phyloP scores from a whole-genome alignment of 2,329 filamentous ascomycete species.

The Chrysosporium queenslandicum region DNA sequence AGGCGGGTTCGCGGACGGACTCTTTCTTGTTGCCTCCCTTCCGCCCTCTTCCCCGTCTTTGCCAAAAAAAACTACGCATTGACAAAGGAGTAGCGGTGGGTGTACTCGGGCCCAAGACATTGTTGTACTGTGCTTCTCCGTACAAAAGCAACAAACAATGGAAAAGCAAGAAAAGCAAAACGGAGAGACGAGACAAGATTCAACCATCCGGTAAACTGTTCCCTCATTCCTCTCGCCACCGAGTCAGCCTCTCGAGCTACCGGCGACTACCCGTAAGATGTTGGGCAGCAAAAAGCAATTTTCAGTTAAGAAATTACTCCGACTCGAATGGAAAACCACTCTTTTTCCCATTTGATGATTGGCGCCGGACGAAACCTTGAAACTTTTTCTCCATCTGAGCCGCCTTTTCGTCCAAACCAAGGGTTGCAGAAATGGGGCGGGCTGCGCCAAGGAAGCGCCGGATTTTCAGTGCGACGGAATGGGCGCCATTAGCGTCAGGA shows the following conservation, averaged over 20 bases:
- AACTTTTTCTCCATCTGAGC: not conserved
- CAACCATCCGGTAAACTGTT: too few relatives aligned
- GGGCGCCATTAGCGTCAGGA: conserved; percentile 11
- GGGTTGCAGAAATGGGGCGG: conserved; percentile 7
- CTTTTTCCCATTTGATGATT: not conserved
- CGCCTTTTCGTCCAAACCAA: conserved; percentile 2
- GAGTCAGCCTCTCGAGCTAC: not conserved
- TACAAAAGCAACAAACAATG: not conserved
- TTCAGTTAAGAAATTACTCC: not conserved
- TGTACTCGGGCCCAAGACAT: not conserved
- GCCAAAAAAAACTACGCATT: not conserved
- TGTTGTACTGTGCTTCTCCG: not conserved
- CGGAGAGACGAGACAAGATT: too few relatives aligned
- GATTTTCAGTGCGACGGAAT: conserved; percentile 14
- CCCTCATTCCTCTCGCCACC: not conserved
- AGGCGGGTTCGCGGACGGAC: not conserved
- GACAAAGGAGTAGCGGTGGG: not conserved
- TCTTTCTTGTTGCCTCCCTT: not conserved
- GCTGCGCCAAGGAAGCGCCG: conserved; percentile 8
- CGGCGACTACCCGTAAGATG: not conserved
- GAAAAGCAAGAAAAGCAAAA: not conserved
- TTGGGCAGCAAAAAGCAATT: conserved; percentile 8
- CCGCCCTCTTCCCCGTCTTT: not conserved
- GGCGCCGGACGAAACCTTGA: not conserved
- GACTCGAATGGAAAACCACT: not conserved